These are phyloP conservation scores for Jaminaea rosea DNA, from an alignment of 1,284 basidiomycete genomes.

Conservation along the genomic window DNA sequence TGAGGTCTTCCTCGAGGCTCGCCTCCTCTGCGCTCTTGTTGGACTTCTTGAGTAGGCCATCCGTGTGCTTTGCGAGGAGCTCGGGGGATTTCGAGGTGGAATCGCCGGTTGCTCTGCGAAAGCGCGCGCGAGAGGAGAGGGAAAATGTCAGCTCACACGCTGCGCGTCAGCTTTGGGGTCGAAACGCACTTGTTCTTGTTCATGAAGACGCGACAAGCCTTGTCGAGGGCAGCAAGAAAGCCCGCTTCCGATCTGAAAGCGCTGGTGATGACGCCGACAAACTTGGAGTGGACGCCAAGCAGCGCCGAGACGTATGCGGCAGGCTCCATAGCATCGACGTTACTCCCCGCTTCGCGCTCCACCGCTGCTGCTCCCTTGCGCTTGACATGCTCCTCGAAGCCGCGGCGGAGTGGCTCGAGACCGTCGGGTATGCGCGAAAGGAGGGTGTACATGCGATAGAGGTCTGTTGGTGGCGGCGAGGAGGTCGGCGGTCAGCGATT, in stretches of 20 bases:
- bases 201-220: slow-evolving; percentile 88
- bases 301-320: slow-evolving; percentile 91
- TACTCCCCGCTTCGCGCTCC: slow-evolving; percentile 57
- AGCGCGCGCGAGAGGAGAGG: too few species aligned
- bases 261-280: slow-evolving; percentile 76
- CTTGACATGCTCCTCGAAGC: slow-evolving; percentile 92
- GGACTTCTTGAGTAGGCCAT: slow-evolving; percentile 82
- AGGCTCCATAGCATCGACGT: slow-evolving; percentile 52
- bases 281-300: slow-evolving; percentile 83
- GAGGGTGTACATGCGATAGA: slow-evolving; percentile 76
- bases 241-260: slow-evolving; percentile 91
- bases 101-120: slow-evolving; percentile 54
- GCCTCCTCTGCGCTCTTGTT: slow-evolving; percentile 85
- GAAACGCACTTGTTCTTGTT: slow-evolving; percentile 88
- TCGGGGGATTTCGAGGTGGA: slow-evolving; percentile 68
- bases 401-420: slow-evolving; percentile 79
- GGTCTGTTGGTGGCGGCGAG: too few species aligned
- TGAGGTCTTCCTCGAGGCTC: slow-evolving; percentile 78
- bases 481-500: not conserved
- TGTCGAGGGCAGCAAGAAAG: slow-evolving; percentile 85
- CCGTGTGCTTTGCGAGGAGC: slow-evolving; percentile 84
- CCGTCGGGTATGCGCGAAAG: slow-evolving; percentile 81
- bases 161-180: too few species aligned
- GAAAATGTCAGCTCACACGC: too few species aligned
- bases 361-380: slow-evolving; percentile 74